phyloP scores from a whole-genome alignment of 2,329 filamentous ascomycete species.

The Monosporascus sp. region DNA sequence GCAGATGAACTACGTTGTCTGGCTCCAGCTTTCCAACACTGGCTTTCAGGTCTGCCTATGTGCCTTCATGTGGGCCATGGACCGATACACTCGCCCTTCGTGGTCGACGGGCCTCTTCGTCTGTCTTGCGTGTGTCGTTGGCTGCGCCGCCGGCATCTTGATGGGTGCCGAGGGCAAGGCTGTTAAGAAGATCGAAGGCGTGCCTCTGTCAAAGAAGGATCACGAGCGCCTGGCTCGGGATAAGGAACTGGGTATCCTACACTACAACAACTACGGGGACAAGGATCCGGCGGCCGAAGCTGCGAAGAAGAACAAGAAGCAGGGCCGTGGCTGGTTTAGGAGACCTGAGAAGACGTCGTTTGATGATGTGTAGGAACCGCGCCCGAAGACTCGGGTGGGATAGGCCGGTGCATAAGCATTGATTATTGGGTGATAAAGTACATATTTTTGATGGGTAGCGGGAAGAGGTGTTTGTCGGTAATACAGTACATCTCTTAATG shows the following conservation, averaged over 20 bases:
- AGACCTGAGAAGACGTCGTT: slow-evolving; percentile 12
- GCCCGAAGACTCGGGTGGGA: too few relatives aligned
- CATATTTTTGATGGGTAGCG: too few relatives aligned
- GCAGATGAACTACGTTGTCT: slow-evolving; percentile 77
- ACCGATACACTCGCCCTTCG: slow-evolving; percentile 65
- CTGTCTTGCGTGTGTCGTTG: slow-evolving; percentile 64
- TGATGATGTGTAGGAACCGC: background rate
- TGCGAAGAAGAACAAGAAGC: slow-evolving; percentile 23
- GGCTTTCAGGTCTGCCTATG: slow-evolving; percentile 69
- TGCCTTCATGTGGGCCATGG: slow-evolving; percentile 78
- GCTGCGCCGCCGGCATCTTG: slow-evolving; percentile 62
- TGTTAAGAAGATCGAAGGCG: slow-evolving; percentile 67
- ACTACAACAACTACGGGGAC: slow-evolving; percentile 53
- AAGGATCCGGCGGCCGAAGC: slow-evolving; percentile 42
- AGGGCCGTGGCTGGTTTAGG: slow-evolving; percentile 7
- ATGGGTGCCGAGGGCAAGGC: slow-evolving; percentile 67
- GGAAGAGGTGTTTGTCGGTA: too few relatives aligned
- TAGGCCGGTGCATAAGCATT: too few relatives aligned
- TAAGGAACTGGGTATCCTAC: slow-evolving; percentile 48
- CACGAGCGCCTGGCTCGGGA: slow-evolving; percentile 44
- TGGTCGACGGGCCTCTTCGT: slow-evolving; percentile 81
- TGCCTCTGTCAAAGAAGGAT: slow-evolving; percentile 55
- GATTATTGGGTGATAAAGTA: background rate
- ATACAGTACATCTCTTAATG: background rate
- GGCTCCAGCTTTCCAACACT: slow-evolving; percentile 74